These are phyloP conservation scores for Solanum hybrid DNA, from an alignment of 305 asterid species.

Conservation along the genomic window DNA sequence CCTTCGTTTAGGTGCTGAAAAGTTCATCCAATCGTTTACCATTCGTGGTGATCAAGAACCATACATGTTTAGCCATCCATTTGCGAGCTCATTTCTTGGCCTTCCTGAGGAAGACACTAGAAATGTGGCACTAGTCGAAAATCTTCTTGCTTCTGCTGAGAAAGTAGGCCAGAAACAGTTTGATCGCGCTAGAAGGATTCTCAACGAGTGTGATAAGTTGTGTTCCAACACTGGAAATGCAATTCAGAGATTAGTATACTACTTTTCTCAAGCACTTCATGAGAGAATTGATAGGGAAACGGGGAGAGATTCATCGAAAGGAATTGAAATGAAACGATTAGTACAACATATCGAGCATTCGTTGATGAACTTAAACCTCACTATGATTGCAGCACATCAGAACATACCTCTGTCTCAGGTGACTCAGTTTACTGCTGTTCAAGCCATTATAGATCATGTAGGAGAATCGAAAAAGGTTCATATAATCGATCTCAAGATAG, in stretches of 20 bases:
- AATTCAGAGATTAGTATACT: constrained; percentile 34
- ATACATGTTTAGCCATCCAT: constrained; percentile 9
- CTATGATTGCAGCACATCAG: constrained; percentile 12
- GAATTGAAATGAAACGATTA: not conserved
- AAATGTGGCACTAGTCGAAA: constrained; percentile 24
- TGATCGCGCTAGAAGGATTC: constrained; percentile 24
- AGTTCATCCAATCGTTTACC: constrained; percentile 18
- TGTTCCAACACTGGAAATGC: constrained; percentile 27
- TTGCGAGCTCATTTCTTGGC: not conserved
- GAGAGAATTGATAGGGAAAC: constrained; percentile 39
- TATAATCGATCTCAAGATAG: constrained; percentile 24
- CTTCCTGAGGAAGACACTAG: constrained; percentile 16
- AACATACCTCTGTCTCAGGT: constrained; percentile 9
- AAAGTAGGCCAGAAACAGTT: constrained; percentile 26
- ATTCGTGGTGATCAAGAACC: constrained; percentile 4
- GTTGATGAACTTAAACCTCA: not conserved
- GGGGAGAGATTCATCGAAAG: not conserved
- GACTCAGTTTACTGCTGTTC: constrained; percentile 18
- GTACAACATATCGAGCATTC: not conserved
- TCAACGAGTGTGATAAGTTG: constrained; percentile 21
- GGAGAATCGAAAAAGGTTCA: constrained; percentile 19
- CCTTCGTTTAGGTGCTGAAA: constrained; percentile 30
- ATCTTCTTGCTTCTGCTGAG: constrained; percentile 37
- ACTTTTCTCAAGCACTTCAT: constrained; percentile 46
- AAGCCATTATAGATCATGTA: constrained; percentile 23